A percentile compares a stretch with the other conserved stretches of the same genome.
Evolutionary conservation across 768 basidiomycete species (phyloP).

Genomic region (Glaciozyma martinii): DNA sequence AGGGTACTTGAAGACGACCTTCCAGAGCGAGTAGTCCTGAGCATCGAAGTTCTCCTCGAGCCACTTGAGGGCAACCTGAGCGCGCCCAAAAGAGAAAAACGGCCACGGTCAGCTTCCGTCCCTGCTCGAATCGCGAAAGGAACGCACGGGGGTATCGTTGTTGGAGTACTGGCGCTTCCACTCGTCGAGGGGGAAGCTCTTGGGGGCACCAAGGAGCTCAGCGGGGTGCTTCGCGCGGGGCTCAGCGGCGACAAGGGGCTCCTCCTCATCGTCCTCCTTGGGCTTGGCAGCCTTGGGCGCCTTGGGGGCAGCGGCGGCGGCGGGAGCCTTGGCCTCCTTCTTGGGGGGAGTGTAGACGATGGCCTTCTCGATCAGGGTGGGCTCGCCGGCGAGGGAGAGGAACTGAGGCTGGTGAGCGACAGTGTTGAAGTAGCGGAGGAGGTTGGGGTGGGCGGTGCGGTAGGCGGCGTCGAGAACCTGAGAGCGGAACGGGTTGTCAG

Average conservation of each 20-base stretch:
- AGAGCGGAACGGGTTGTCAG: neutral
- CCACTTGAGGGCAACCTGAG: conserved; percentile 81
- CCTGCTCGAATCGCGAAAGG: neutral
- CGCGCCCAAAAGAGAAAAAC: conserved; percentile 40
- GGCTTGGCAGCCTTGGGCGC: conserved; percentile 36
- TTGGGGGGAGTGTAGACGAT: conserved; percentile 49
- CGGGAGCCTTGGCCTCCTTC: conserved; percentile 43
- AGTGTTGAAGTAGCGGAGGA: conserved; percentile 78
- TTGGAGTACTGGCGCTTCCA: conserved; percentile 94
- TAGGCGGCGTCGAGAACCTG: conserved; percentile 53
- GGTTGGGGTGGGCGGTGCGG: conserved; percentile 62
- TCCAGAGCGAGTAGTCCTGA: conserved; percentile 41
- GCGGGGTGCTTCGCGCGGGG: conserved; percentile 93
- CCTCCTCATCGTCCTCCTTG: conserved; percentile 32
- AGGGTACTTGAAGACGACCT: conserved; percentile 95
- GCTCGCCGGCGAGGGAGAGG: conserved; percentile 54
- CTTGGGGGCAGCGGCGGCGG: conserved; percentile 33
- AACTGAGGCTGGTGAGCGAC: conserved; percentile 73
- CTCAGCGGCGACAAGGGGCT: conserved; percentile 48
- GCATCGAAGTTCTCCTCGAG: conserved; percentile 78
- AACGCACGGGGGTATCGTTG: conserved; percentile 65
- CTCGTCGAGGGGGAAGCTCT: conserved; percentile 34
- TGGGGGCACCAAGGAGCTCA: conserved; percentile 77
- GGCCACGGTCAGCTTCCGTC: neutral
- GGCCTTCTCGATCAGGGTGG: conserved; percentile 29